Conservation (phyloP, 164 flowering plant species). For the Vitis amurensis region DNA sequence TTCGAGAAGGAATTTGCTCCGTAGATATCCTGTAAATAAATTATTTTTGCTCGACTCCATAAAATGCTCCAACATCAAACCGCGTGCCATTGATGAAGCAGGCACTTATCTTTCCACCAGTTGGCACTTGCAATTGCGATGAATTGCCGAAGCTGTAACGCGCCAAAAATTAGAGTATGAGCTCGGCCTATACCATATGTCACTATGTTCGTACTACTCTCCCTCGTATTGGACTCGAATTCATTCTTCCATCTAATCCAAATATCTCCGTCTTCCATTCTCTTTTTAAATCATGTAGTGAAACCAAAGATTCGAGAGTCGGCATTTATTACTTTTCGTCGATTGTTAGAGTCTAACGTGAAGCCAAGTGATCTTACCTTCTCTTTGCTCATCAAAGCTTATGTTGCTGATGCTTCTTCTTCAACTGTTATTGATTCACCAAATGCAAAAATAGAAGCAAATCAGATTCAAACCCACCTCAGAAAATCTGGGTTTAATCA, state of each 20-base stretch:
- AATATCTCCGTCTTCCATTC: conserved; percentile 27
- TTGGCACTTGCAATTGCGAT: too few relatives aligned
- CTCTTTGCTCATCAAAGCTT: conserved; percentile 40
- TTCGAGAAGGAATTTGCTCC: too few relatives aligned
- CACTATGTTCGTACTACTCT: background rate
- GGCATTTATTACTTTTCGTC: conserved; percentile 23
- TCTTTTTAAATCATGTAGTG: conserved; percentile 20
- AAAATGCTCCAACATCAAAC: too few relatives aligned
- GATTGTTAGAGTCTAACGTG: conserved; percentile 19
- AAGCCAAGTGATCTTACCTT: conserved; percentile 39
- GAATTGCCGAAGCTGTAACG: background rate
- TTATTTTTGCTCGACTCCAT: too few relatives aligned
- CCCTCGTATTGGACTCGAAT: too few relatives aligned
- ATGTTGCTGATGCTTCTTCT: conserved; percentile 3
- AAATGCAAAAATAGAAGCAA: conserved; percentile 16
- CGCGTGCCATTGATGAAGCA: too few relatives aligned
- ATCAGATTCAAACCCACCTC: conserved; percentile 33
- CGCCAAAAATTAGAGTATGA: conserved; percentile 15
- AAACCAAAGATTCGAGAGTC: conserved; percentile 10
- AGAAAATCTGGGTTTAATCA: conserved; percentile 27
- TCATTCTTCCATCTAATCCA: background rate
- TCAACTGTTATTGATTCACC: conserved; percentile 8
- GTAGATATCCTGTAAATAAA: too few relatives aligned
- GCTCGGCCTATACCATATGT: background rate
- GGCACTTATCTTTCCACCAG: too few relatives aligned